Percentiles rank a stretch among this genome's conserved stretches.
phyloP scores from a whole-genome alignment of 345 rosid genomes.

The Nasturtium officinale region DNA sequence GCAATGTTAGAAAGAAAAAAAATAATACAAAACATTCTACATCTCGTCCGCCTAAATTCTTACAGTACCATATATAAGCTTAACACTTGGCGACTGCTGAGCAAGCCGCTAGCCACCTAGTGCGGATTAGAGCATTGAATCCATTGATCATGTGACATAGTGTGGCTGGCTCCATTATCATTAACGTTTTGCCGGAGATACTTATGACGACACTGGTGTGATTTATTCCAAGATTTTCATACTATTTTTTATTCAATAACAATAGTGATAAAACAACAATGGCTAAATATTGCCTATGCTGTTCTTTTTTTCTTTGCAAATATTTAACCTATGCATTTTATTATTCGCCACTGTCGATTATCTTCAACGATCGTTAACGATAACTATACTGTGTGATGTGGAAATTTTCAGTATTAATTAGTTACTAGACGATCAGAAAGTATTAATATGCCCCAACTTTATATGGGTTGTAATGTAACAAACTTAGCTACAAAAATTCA shows the following conservation, averaged over 20 bases:
- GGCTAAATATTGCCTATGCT: background rate
- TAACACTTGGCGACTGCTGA: too few relatives aligned
- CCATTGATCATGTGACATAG: constrained; percentile 31
- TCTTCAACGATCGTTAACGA: background rate
- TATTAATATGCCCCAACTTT: background rate
- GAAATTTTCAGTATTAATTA: background rate
- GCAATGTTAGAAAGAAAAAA: background rate
- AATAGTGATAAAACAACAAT: background rate
- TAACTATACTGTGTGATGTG: background rate
- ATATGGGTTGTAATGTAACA: background rate
- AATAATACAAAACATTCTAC: background rate
- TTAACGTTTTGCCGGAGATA: constrained; percentile 28
- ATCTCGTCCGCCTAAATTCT: background rate
- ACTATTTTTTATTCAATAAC: background rate
- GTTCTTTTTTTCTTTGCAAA: background rate
- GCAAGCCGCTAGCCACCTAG: too few relatives aligned
- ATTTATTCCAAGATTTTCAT: background rate
- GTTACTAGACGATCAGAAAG: background rate
- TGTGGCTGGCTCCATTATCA: constrained; percentile 34
- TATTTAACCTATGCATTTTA: background rate
- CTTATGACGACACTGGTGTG: constrained; percentile 10
- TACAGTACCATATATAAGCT: too few relatives aligned
- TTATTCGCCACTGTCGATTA: background rate
- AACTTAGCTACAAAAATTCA: background rate
- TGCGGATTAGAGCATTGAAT: constrained; percentile 7